Percentiles rank a stretch among this genome's conserved stretches.
These are phyloP conservation scores for Lipomyces kockii DNA, from an alignment of 805 yeast genomes.

Conservation along the genomic window DNA sequence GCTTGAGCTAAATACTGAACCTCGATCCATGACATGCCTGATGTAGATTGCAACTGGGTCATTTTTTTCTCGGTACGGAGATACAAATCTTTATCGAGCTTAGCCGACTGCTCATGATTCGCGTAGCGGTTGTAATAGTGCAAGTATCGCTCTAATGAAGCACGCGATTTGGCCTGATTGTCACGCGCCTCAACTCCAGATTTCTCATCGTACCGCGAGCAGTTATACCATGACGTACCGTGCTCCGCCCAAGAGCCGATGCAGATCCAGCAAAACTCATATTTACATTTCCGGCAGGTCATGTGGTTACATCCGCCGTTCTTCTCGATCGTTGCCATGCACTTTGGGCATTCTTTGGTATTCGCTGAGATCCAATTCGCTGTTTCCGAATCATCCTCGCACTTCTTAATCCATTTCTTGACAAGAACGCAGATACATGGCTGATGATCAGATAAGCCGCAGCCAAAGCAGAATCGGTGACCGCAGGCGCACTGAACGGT, in stretches of 20 bases:
- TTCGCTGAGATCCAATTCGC: constrained; percentile 83
- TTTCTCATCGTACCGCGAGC: constrained; percentile 61
- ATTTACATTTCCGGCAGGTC: constrained; percentile 76
- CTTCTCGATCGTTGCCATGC: constrained; percentile 80
- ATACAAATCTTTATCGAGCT: constrained; percentile 68
- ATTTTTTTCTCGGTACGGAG: constrained; percentile 67
- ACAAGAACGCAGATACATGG: constrained; percentile 83
- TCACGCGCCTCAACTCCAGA: constrained; percentile 50
- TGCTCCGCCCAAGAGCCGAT: constrained; percentile 75
- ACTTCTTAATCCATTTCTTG: constrained; percentile 72
- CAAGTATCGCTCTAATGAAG: constrained; percentile 65
- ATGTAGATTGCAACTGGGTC: constrained; percentile 64
- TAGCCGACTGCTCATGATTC: constrained; percentile 76
- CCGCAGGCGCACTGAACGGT: constrained; percentile 68
- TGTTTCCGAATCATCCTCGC: constrained; percentile 87
- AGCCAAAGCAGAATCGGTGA: constrained; percentile 78
- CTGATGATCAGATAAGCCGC: constrained; percentile 74
- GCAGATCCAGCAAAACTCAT: constrained; percentile 96
- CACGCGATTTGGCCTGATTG: constrained; percentile 52
- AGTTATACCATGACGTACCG: constrained; percentile 64
- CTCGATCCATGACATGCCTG: constrained; percentile 81
- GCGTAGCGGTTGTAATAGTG: constrained; percentile 76
- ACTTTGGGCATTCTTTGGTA: constrained; percentile 85
- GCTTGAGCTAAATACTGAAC: constrained; percentile 81
- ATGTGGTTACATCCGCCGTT: constrained; percentile 98